Evolutionary conservation across 257 asterid species (phyloP).

Genomic region (Plantago ovata): DNA sequence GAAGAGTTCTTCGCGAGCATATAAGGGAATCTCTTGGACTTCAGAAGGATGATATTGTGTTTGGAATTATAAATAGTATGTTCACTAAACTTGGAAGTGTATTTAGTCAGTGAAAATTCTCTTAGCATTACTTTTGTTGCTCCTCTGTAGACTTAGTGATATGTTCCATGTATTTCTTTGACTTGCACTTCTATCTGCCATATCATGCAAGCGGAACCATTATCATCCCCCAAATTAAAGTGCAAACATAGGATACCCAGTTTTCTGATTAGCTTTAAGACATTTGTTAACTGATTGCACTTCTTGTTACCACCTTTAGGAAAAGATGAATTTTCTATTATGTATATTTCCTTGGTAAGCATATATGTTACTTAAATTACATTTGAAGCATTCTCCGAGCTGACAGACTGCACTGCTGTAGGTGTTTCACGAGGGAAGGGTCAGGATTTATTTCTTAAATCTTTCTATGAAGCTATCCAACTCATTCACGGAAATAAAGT

Average conservation of each 20-base stretch:
- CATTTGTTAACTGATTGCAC: not conserved
- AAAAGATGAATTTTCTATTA: not conserved
- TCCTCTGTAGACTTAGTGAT: not conserved
- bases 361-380: constrained; percentile 9
- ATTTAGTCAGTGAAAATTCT: constrained; percentile 6
- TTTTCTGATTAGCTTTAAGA: constrained; percentile 4
- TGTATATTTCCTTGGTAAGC: constrained; percentile 2
- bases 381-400: constrained; percentile 18
- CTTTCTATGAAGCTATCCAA: constrained; percentile 73
- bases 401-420: constrained; percentile 28
- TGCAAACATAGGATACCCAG: not conserved
- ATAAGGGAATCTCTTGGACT: constrained; percentile 86
- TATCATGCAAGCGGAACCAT: not conserved
- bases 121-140: constrained; percentile 1
- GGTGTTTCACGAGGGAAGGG: constrained; percentile 99
- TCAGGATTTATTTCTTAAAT: constrained; percentile 84
- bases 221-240: not conserved
- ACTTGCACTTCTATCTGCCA: constrained; percentile 7
- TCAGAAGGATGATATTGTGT: constrained; percentile 73
- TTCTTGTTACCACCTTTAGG: constrained; percentile 10
- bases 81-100: constrained; percentile 19
- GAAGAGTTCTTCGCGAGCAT: constrained; percentile 82
- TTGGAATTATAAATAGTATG: constrained; percentile 91
- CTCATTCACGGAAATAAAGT: constrained; percentile 58
- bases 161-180: constrained; percentile 12